Evolutionary conservation across 2,329 filamentous ascomycete genomes (phyloP), one percentile per base, ranked within the genome.

Genomic region (Mariannaea sp.): DNA sequence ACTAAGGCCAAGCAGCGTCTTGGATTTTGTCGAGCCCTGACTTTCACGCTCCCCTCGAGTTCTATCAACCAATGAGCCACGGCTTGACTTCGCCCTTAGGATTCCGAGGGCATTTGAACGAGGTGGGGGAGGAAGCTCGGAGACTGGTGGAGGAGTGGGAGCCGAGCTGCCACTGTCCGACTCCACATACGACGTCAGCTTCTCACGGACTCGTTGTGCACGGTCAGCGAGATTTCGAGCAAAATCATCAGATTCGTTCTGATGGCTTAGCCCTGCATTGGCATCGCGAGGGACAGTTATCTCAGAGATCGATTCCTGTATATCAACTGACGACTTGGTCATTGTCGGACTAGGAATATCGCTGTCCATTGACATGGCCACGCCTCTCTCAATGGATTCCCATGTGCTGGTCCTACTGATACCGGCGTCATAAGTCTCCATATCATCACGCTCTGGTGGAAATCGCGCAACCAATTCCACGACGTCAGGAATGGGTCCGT

Each of bases 171-270:
- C 77, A 56, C 72, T 77, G 30, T 90, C 85, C 3, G 80, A 79
- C 61, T 89, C 86, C 1, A 83, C 84, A 58, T 86, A 87, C 1
- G 82, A 87, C 7, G 84, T 88, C 38, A 92, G 74, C 60, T 84
- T 87, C 69, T 92, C 88, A 45, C 89, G 85, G 7, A 92, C 87
- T 1, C 86, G 82, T 24, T 83, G 82, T 49, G 88, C 84, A 13
- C 88, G 83, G 58, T 86, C 82, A 2, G 87, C 88, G 32, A 92
- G 79, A 64, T 91, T 87, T 46, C 80, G 84, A 14, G 87, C 85
- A 65, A 92, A 92, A 22, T 90, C 88, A 46, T 90, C 64, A 3
- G 57, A 56, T 36, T 66, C 84, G 4, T 81, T 79, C 46, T 86
- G 84, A 22, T 77, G 75, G 39, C 79, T 74, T 10, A 76, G 51